Base-by-base conservation (phyloP, 768 basidiomycete genomes). In the Trametes maxima region DNA sequence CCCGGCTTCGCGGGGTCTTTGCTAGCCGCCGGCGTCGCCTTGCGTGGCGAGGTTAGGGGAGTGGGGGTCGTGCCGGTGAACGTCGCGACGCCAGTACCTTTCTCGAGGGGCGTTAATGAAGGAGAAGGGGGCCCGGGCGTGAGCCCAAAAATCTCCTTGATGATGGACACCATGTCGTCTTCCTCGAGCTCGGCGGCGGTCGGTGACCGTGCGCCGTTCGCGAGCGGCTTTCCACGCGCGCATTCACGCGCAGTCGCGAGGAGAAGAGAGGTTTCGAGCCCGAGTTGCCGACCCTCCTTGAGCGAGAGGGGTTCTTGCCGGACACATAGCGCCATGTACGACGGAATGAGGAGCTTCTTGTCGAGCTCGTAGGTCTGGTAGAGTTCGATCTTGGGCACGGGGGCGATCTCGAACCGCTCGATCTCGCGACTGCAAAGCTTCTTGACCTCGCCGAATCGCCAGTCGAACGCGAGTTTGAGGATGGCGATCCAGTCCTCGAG, bases 361-460 rank as follows among this genome's bases (percentile, higher is more conserved):
- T 85, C 80, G 57, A 90, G 79, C 0, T 75, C 65, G 69, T 81
- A 81, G 16, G 70, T 68, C 46, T 86, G 85, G 64, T 89, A 90
- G 0, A 82, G 70, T 4, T 76, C 71, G 50, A 90, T 82, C 33
- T 85, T 84, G 2, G 84, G 78, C 0, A 88, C 76, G 1, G 80
- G 77, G 0, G 74, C 70, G 40, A 88, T 76, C 0, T 71, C 24
- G 7, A 81, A 72, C 65, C 77, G 44, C 51, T 74, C 81, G 0
- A 89, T 75, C 54, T 88, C 82, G 0, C 83, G 80, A 0, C 87
- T 72, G 0, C 86, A 85, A 1, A 77, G 83, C 49, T 60, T 67
- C 39, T 75, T 79, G 7, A 87, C 79, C 45, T 84, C 79, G 0
- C 62, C 64, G 60, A 90, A 89, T 0, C 65, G 42, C 87, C 87